Evolutionary conservation across 192 early-diverging fungal species (phyloP).

Genomic region (Coemansia sp.): DNA sequence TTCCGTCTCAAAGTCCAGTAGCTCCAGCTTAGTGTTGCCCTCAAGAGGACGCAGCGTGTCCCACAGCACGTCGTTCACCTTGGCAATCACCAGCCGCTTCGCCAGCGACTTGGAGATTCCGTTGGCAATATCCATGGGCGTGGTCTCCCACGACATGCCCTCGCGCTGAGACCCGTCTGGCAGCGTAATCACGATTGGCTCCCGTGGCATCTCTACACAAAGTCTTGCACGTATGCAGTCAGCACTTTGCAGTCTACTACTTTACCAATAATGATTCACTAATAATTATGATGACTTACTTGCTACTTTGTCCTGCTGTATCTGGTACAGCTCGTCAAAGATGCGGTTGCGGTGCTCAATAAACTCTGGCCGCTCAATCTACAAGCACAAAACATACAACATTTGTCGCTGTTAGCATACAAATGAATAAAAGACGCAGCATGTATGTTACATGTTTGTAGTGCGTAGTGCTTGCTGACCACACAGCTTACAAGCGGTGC

Average conservation of each 20-base stretch:
- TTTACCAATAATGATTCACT: slow-evolving; percentile 23
- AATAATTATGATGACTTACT: slow-evolving; percentile 26
- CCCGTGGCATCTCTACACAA: slow-evolving; percentile 77
- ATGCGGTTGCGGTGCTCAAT: slow-evolving; percentile 56
- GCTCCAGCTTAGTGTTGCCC: slow-evolving; percentile 72
- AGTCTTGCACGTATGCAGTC: slow-evolving; percentile 39
- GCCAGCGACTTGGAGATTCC: slow-evolving; percentile 81
- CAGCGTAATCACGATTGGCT: slow-evolving; percentile 78
- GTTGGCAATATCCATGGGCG: slow-evolving; percentile 86
- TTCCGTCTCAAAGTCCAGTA: slow-evolving; percentile 91
- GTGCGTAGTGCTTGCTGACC: too few species aligned
- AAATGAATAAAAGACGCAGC: too few species aligned
- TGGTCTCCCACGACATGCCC: slow-evolving; percentile 91
- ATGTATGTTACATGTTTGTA: too few species aligned
- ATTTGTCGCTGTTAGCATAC: too few species aligned
- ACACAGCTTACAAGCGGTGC: too few species aligned
- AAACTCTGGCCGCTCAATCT: slow-evolving; percentile 47
- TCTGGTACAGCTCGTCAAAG: slow-evolving; percentile 52
- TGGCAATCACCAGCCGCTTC: slow-evolving; percentile 90
- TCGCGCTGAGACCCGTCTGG: slow-evolving; percentile 81
- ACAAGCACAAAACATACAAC: slow-evolving; percentile 1
- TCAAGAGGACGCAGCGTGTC: slow-evolving; percentile 90
- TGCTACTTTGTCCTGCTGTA: slow-evolving; percentile 49
- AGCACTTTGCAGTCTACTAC: background rate
- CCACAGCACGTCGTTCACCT: slow-evolving; percentile 87